Conservation (phyloP, 2,329 filamentous ascomycete genomes). For the Phaeosphaeriaceae sp. region DNA sequence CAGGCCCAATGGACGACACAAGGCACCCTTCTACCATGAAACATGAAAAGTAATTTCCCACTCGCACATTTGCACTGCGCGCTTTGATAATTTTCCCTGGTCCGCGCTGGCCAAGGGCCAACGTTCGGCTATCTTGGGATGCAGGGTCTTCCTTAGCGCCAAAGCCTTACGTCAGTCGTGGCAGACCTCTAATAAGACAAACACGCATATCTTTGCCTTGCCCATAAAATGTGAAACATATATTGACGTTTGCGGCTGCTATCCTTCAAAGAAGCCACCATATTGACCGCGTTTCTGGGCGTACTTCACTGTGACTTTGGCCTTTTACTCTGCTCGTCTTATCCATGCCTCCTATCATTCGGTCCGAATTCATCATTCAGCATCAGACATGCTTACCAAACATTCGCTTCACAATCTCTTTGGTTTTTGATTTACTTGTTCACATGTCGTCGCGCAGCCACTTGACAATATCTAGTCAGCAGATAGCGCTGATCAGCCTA, state of each 20-base stretch:
- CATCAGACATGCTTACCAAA: slow-evolving; percentile 3
- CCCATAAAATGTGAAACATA: slow-evolving; percentile 22
- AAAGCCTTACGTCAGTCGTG: slow-evolving; percentile 26
- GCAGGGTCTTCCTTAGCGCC: slow-evolving; percentile 18
- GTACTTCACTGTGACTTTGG: slow-evolving; percentile 9
- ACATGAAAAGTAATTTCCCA: slow-evolving; percentile 1
- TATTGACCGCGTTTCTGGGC: slow-evolving; percentile 17
- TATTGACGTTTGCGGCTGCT: slow-evolving; percentile 23
- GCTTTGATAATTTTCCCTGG: slow-evolving; percentile 2
- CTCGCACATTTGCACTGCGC: slow-evolving; percentile 1
- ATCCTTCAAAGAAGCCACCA: slow-evolving; percentile 14
- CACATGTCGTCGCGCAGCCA: no score
- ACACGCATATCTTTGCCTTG: slow-evolving; percentile 18
- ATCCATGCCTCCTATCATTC: neutral
- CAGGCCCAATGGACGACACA: slow-evolving; percentile 6
- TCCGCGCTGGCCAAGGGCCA: no score
- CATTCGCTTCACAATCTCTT: no score
- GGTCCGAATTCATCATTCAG: neutral
- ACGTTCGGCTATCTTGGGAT: slow-evolving; percentile 10
- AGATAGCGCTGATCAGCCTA: no score
- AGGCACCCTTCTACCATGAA: slow-evolving; percentile 9
- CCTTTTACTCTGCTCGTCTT: neutral
- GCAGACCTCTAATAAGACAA: neutral
- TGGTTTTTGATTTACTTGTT: neutral
- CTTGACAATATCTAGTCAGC: no score